Conservation (phyloP, 1,284 basidiomycete species). For the Rhodotorula sp. region DNA sequence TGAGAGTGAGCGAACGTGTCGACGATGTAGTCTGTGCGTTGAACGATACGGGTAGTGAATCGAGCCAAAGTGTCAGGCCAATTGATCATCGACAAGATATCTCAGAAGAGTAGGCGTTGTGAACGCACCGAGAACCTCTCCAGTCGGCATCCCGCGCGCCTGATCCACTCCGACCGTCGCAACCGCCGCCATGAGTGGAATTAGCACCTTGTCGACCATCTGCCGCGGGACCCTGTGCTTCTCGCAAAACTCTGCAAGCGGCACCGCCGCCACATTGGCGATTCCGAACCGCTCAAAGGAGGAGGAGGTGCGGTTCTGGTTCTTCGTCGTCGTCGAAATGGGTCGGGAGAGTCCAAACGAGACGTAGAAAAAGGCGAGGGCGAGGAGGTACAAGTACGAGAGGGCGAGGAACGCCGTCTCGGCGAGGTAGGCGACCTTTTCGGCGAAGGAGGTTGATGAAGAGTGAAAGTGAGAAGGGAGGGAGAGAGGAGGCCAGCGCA, state of each 20-base stretch:
- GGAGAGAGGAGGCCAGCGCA: constrained; percentile 30
- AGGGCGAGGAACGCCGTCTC: constrained; percentile 53
- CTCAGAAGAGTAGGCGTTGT: too few relatives aligned
- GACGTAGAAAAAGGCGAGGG: constrained; percentile 55
- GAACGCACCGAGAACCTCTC: constrained; percentile 63
- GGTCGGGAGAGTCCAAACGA: constrained; percentile 13
- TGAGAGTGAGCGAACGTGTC: constrained; percentile 62
- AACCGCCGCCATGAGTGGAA: constrained; percentile 69
- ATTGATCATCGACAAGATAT: too few relatives aligned
- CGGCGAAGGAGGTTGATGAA: constrained; percentile 2
- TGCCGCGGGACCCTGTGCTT: constrained; percentile 53
- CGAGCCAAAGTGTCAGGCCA: too few relatives aligned
- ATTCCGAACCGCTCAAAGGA: background rate
- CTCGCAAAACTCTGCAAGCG: constrained; percentile 13
- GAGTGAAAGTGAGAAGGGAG: constrained; percentile 11
- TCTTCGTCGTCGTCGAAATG: background rate
- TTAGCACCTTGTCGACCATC: constrained; percentile 58
- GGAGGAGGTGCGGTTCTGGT: background rate
- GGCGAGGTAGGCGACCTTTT: constrained; percentile 45
- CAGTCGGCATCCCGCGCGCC: constrained; percentile 59
- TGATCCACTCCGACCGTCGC: constrained; percentile 61
- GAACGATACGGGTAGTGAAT: too few relatives aligned
- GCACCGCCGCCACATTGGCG: constrained; percentile 15
- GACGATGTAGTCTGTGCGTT: constrained; percentile 61
- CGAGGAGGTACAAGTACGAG: constrained; percentile 60